These are phyloP conservation scores for Venturia asperata DNA, from an alignment of 2,329 filamentous ascomycete genomes.

Conservation along the genomic window DNA sequence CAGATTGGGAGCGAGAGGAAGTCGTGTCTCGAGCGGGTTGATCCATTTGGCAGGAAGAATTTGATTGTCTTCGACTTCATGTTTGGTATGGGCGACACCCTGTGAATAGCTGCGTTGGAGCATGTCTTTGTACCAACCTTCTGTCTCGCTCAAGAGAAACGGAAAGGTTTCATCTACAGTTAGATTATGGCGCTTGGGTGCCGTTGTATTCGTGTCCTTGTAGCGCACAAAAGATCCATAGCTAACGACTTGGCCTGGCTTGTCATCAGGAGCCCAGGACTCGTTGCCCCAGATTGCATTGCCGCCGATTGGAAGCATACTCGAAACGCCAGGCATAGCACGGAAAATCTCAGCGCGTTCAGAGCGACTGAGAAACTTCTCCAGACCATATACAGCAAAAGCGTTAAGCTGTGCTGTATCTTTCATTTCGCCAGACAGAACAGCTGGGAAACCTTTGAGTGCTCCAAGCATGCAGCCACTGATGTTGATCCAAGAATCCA, in stretches of 20 bases:
- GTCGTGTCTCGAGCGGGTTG: slow-evolving; percentile 82
- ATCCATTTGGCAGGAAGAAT: slow-evolving; percentile 68
- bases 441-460: slow-evolving; percentile 79
- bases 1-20: slow-evolving; percentile 79
- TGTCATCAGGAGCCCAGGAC: slow-evolving; percentile 82
- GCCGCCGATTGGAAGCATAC: slow-evolving; percentile 92
- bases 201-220: slow-evolving; percentile 51
- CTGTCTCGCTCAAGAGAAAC: slow-evolving; percentile 70
- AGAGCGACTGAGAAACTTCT: slow-evolving; percentile 86
- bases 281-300: slow-evolving; percentile 90
- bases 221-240: slow-evolving; percentile 85
- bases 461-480: slow-evolving; percentile 97
- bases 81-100: slow-evolving; percentile 71
- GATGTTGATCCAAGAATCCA: slow-evolving; percentile 97
- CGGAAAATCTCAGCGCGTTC: slow-evolving; percentile 92
- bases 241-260: slow-evolving; percentile 61
- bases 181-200: slow-evolving; percentile 54
- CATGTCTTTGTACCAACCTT: slow-evolving; percentile 76
- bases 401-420: slow-evolving; percentile 95
- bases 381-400: slow-evolving; percentile 92
- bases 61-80: slow-evolving; percentile 65
- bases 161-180: slow-evolving; percentile 71
- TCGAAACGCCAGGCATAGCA: slow-evolving; percentile 92
- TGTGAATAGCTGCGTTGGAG: slow-evolving; percentile 74
- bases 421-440: slow-evolving; percentile 95